Base-by-base conservation (phyloP, 2,329 filamentous ascomycete species). In the Exutisphaerella laricina region DNA sequence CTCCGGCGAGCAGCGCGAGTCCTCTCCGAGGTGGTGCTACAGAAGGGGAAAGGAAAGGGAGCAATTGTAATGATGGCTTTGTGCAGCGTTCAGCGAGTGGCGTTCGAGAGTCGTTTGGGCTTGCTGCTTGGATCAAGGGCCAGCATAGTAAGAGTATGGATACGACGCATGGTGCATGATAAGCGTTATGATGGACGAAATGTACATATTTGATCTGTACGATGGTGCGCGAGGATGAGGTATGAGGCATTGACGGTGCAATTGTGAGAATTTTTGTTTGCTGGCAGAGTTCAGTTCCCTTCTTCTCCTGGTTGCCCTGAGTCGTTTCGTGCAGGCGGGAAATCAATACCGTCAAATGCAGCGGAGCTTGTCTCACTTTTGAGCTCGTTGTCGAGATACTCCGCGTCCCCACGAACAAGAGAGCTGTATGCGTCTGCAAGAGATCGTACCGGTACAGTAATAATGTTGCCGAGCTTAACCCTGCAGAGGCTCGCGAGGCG, bases 21-120 rank as follows among this genome's bases (percentile, higher is more conserved):
- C 23, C 6, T 12, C 12, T 12, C 23, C 6, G 23, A 26, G n/a
- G n/a, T n/a, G n/a, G n/a, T n/a, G n/a, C n/a, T n/a, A 26, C 23
- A 26, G 23, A 12, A 6, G 23, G 23, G 6, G 23, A 12, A 26
- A 26, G 23, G 6, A 26, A 26, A 26, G 23, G 23, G 6, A 26
- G 23, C 6, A 26, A n/a, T n/a, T n/a, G 23, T 26, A 12, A 7
- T 6, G 12, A 12, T 26, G 38, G 26, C 10, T 40, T 40, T 32
- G 17, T 40, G 16, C 20, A 40, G 38, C 38, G 38, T 40, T 40
- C 38, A 40, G 38, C 38, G 38, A 22, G 14, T 18, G 38, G 38
- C 28, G 38, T 40, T 20, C 6, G 10, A 25, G 28, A n/a, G 6
- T 3, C 23, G 38, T 14, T 40, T 40, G 25, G n/a, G 38, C 10